Evolutionary conservation across 495 filamentous ascomycete species (phyloP).

Genomic region (Penicillium psychrofluorescens): DNA sequence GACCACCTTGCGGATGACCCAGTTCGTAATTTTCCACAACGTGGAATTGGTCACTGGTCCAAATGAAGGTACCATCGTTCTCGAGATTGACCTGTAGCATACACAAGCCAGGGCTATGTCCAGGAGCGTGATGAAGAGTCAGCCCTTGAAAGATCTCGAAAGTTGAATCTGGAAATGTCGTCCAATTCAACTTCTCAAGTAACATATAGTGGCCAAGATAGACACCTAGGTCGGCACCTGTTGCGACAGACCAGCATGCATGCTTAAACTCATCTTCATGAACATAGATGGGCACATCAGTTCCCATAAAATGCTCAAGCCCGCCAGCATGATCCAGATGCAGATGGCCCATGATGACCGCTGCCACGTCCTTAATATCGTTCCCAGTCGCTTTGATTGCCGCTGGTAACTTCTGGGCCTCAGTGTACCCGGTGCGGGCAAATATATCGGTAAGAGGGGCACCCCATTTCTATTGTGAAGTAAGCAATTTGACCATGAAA

Average conservation of each 20-base stretch:
- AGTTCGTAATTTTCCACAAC: slow-evolving; percentile 23
- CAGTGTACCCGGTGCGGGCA: slow-evolving; percentile 32
- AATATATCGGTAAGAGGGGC: slow-evolving; percentile 39
- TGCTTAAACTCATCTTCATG: slow-evolving; percentile 47
- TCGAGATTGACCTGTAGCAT: slow-evolving; percentile 28
- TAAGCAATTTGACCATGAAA: too few species aligned
- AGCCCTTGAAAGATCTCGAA: slow-evolving; percentile 30
- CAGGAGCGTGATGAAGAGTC: slow-evolving; percentile 28
- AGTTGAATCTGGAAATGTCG: slow-evolving; percentile 25
- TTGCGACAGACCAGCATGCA: slow-evolving; percentile 40
- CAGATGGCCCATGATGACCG: slow-evolving; percentile 46
- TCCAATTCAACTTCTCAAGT: slow-evolving; percentile 16
- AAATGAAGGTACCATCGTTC: slow-evolving; percentile 26
- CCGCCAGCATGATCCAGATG: slow-evolving; percentile 50
- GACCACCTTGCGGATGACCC: slow-evolving; percentile 11
- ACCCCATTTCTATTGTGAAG: slow-evolving; percentile 35
- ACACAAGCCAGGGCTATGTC: slow-evolving; percentile 22
- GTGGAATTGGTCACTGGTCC: slow-evolving; percentile 28
- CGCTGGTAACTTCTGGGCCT: slow-evolving; percentile 32
- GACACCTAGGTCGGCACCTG: slow-evolving; percentile 35
- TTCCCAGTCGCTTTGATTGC: slow-evolving; percentile 41
- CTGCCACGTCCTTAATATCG: slow-evolving; percentile 45
- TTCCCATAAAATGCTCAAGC: slow-evolving; percentile 41
- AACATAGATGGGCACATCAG: slow-evolving; percentile 45
- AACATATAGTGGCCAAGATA: slow-evolving; percentile 19